Evolutionary conservation across 257 asterid genomes (phyloP).

Genomic region (Nyctanthes arbortristis): DNA sequence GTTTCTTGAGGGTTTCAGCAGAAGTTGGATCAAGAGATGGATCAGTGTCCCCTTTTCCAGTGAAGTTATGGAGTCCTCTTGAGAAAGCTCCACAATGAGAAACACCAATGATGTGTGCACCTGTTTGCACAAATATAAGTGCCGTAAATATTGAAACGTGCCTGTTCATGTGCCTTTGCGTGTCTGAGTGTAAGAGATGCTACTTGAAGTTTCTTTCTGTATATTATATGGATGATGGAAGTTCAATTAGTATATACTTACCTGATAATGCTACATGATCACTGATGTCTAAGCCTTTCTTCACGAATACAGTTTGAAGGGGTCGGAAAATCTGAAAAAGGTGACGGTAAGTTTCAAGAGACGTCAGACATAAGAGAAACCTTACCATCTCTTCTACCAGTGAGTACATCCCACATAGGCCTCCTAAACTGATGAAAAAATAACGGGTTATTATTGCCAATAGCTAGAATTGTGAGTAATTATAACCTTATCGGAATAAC

Average conservation of each 20-base stretch:
- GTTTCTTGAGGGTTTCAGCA: slow-evolving; percentile 27
- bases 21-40: slow-evolving; percentile 44
- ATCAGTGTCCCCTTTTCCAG: slow-evolving; percentile 50
- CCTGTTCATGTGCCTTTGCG: too few species aligned
- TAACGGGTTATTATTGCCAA: too few species aligned
- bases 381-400: slow-evolving; percentile 52
- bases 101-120: slow-evolving; percentile 66
- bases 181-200: too few species aligned
- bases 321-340: slow-evolving; percentile 42
- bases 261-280: slow-evolving; percentile 60
- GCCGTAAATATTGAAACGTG: too few species aligned
- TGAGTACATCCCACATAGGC: slow-evolving; percentile 43
- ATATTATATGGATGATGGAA: too few species aligned
- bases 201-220: too few species aligned
- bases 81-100: slow-evolving; percentile 53
- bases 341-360: slow-evolving; percentile 40
- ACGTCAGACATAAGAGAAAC: slow-evolving; percentile 44
- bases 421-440: slow-evolving; percentile 26
- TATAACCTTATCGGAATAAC: too few species aligned
- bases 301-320: slow-evolving; percentile 29
- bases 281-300: slow-evolving; percentile 29
- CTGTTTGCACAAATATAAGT: too few species aligned
- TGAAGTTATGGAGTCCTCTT: slow-evolving; percentile 59
- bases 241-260: too few species aligned
- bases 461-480: too few species aligned